Base-by-base conservation (phyloP, 2,329 filamentous ascomycete species). In the Sclerotinia sclerotiorum region DNA sequence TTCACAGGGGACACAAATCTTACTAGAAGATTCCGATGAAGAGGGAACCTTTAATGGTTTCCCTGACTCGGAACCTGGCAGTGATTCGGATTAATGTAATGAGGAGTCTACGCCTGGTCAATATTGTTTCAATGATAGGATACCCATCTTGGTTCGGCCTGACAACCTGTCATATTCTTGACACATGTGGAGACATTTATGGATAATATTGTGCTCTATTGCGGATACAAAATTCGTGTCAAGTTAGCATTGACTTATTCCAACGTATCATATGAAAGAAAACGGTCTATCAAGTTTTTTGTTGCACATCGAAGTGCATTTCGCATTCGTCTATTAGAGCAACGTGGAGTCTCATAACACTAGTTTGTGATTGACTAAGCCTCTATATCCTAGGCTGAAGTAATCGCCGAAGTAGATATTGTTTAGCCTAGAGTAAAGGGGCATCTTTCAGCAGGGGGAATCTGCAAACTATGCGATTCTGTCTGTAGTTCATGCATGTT, bases 1-100 rank as follows among this genome's bases (percentile, higher is more conserved):
- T 1, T 61, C 55, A 39, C 65, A 67, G 5, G 78, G 52, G 17
- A 35, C 76, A 6, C 74, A 70, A 42, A 74, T 77, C 11, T 73
- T 76, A 27, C 68, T 78, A 52, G 79, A 80, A 24, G 81, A 81
- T 17, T 76, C 73, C 15, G 82, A 83, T 35, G 81, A 81, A 19
- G 86, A 85, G 69, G 83, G 86, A 67, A 84, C 85, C 72, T 88
- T 87, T 74, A 79, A 85, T 66, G 86, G 85, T 3, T 88, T 88
- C 73, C 84, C 86, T 3, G 74, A 76, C 64, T 76, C 74, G 13
- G 73, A 74, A 1, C 60, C 32, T 35, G 74, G 76, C 60, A 76
- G 76, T 60, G 76, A 77, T 68, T 76, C 76, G 19, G 76, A 77
- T 67, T 78, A 69, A 39, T 62, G 27, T 46, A 63, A 54, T 29